Evolutionary conservation across 768 basidiomycete species (phyloP).

Genomic region (Lactarius vividus): DNA sequence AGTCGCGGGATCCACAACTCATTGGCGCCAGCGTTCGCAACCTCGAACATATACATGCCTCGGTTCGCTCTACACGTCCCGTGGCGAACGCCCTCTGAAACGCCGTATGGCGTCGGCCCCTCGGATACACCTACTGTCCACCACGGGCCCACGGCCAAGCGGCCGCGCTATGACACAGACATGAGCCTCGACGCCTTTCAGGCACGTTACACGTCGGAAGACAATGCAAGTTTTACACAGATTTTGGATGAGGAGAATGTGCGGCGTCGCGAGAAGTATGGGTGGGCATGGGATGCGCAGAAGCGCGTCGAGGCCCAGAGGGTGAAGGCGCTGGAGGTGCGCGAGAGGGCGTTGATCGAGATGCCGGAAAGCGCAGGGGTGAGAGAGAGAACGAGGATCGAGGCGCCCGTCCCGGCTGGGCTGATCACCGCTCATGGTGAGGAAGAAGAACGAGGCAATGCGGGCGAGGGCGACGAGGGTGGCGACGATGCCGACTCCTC

Average conservation of each 20-base stretch:
- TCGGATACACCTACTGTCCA: slow-evolving; percentile 63
- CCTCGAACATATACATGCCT: slow-evolving; percentile 62
- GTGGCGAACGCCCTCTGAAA: slow-evolving; percentile 53
- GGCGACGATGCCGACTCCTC: slow-evolving; percentile 30
- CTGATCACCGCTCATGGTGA: slow-evolving; percentile 44
- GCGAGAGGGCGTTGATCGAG: slow-evolving; percentile 73
- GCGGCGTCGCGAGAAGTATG: slow-evolving; percentile 73
- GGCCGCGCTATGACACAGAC: slow-evolving; percentile 54
- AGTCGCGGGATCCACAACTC: slow-evolving; percentile 71
- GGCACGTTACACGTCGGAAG: slow-evolving; percentile 90
- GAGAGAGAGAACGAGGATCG: slow-evolving; percentile 63
- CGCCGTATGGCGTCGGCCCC: slow-evolving; percentile 58
- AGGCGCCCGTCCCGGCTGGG: slow-evolving; percentile 53
- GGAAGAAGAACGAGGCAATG: slow-evolving; percentile 28
- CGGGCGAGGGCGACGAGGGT: slow-evolving; percentile 31
- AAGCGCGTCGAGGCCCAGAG: slow-evolving; percentile 67
- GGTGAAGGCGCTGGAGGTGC: slow-evolving; percentile 60
- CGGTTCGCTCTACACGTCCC: slow-evolving; percentile 34
- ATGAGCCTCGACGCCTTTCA: slow-evolving; percentile 86
- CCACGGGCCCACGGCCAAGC: slow-evolving; percentile 48
- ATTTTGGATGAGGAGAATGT: slow-evolving; percentile 90
- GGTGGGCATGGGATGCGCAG: slow-evolving; percentile 96
- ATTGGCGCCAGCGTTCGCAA: slow-evolving; percentile 73
- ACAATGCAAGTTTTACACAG: slow-evolving; percentile 94
- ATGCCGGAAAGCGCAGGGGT: slow-evolving; percentile 49